Evolutionary conservation across 2,329 filamentous ascomycete species (phyloP).

Genomic region (Davidsoniella australis): DNA sequence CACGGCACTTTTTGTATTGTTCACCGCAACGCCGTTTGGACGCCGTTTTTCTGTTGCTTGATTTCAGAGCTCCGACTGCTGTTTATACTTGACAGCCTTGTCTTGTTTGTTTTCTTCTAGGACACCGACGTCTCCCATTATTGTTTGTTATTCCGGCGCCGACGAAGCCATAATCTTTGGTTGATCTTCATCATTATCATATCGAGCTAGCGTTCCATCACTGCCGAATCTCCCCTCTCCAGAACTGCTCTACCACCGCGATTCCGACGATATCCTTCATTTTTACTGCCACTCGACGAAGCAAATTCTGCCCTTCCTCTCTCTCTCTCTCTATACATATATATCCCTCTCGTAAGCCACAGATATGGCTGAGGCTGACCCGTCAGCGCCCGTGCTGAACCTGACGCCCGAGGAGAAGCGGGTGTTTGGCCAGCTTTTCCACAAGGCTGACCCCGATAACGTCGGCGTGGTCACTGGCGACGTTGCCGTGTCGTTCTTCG

Average conservation of each 20-base stretch:
- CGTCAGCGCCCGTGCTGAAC: conserved; percentile 50
- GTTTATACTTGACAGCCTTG: too few relatives aligned
- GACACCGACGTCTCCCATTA: too few relatives aligned
- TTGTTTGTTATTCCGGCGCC: too few relatives aligned
- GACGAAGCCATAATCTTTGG: too few relatives aligned
- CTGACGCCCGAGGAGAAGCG: conserved; percentile 84
- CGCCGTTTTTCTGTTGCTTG: too few relatives aligned
- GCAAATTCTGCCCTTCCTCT: not conserved
- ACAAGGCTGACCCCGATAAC: conserved; percentile 77
- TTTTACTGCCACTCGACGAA: too few relatives aligned
- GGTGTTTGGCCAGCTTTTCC: conserved; percentile 82
- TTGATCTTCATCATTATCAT: too few relatives aligned
- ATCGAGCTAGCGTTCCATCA: too few relatives aligned
- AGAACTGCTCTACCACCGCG: not conserved
- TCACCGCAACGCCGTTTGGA: too few relatives aligned
- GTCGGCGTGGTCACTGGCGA: conserved; percentile 92
- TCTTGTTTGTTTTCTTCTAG: too few relatives aligned
- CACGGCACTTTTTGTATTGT: not conserved
- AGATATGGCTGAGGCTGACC: conserved; percentile 12
- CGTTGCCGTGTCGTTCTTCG: conserved; percentile 91
- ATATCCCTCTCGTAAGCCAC: not conserved
- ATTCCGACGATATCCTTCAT: too few relatives aligned
- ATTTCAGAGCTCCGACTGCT: too few relatives aligned
- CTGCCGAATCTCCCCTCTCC: not conserved
- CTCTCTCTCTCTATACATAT: not conserved